Base-by-base conservation (phyloP, 768 basidiomycete species). In the Clathrus columnatus region DNA sequence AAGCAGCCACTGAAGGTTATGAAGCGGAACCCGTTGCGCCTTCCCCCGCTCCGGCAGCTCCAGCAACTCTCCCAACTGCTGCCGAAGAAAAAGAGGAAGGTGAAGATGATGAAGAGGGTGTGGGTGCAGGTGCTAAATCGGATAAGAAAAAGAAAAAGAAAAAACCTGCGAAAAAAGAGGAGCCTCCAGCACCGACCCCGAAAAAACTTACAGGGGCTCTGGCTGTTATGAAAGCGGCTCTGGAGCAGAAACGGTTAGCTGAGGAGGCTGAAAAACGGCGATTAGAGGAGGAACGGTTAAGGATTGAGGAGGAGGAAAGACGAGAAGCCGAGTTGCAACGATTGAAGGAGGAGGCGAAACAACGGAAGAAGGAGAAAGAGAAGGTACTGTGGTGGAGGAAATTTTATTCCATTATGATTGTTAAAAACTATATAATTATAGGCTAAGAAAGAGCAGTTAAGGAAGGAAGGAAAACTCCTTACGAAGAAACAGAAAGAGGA, bases 401-500 rank as follows among this genome's bases (percentile, higher is more conserved):
- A 17, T 32, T 57, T 21, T 55, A 46, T 49, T 27, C 30, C 11
- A 27, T 52, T 54, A 48, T 28, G 26, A 14, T 46, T 48, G 7
- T 26, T 57, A 36, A 51, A 29, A 42, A 49, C 47, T 55, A 21
- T 27, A 27, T 29, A 36, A 47, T 45, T 52, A n/a, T 64, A 94
- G 92, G 85, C 81, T 45, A 96, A 95, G 70, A 83, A 83, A 50
- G 94, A 96, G 62, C 67, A 87, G 50, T 85, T 88, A 14, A 91
- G 88, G 78, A 95, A 93, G 68, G 94, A 98, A 71, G 96, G 96
- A 21, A 82, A 87, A 46, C 73, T 95, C 23, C 77, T 98, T 49
- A 98, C 95, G n/a, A 93, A 95, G 69, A 96, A 94, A 70, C 94
- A 98, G 68, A 95, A 92, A 69, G 87, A 91, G 64, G 94, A 97